These are phyloP conservation scores for Begonia masoniana DNA, from an alignment of 306 rosid genomes.

Conservation along the genomic window DNA sequence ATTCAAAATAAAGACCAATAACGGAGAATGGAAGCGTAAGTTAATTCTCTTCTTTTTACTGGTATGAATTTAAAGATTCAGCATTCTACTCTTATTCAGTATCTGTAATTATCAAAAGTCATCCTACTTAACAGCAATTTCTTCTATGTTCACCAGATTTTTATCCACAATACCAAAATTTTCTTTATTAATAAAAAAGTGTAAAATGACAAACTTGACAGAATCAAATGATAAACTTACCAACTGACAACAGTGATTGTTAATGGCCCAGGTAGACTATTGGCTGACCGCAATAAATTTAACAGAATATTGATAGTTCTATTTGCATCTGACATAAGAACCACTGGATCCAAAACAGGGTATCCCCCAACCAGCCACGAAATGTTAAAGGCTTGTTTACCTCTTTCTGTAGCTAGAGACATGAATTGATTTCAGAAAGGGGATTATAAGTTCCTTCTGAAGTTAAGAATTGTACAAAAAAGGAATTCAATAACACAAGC, in stretches of 20 bases:
- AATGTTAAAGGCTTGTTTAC: conserved; percentile 44
- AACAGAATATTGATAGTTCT: conserved; percentile 60
- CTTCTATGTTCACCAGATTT: conserved; percentile 1
- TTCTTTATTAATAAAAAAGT: neutral
- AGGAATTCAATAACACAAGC: neutral
- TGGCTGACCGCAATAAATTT: conserved; percentile 58
- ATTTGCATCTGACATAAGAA: conserved; percentile 72
- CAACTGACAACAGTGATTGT: conserved; percentile 69
- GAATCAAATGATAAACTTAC: conserved; percentile 36
- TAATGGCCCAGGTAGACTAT: conserved; percentile 63
- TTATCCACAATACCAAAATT: neutral
- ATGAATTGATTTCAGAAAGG: conserved; percentile 9
- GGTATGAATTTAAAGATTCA: too few species aligned
- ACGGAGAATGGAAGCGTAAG: neutral
- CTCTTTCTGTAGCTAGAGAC: conserved; percentile 31
- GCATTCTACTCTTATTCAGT: neutral
- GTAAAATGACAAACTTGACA: conserved; percentile 8
- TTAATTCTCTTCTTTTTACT: neutral
- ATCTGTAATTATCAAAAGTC: neutral
- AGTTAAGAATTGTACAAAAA: neutral
- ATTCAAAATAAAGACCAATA: too few species aligned
- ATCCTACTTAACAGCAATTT: neutral
- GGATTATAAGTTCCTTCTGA: neutral
- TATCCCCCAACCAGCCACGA: conserved; percentile 77
- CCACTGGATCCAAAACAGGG: conserved; percentile 64